Percentiles rank a stretch among this genome's conserved stretches.
These are phyloP conservation scores for Trichoderma afroharzianum DNA, from an alignment of 2,329 filamentous ascomycete genomes.

Conservation along the genomic window DNA sequence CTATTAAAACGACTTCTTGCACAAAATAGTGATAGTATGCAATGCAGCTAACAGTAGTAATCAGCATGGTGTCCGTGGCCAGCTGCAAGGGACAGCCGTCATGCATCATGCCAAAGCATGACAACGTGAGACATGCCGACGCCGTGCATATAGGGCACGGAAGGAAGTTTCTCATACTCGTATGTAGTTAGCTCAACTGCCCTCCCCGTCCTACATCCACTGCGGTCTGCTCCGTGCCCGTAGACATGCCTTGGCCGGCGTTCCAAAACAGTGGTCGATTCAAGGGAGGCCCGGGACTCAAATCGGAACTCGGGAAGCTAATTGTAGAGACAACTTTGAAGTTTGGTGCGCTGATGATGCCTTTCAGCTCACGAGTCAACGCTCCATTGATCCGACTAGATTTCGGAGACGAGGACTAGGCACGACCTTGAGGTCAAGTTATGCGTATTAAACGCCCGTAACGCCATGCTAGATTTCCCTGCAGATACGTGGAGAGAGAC, in stretches of 20 bases:
- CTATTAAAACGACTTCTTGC: background rate
- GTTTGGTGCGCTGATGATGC: background rate
- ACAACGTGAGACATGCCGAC: constrained; percentile 1
- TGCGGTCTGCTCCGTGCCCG: background rate
- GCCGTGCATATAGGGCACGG: background rate
- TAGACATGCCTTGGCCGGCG: background rate
- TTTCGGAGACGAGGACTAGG: background rate
- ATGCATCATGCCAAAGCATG: constrained; percentile 6
- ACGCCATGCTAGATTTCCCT: background rate
- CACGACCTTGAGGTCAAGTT: background rate
- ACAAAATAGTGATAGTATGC: background rate
- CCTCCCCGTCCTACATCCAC: background rate
- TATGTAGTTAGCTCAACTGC: background rate
- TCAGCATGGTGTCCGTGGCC: background rate
- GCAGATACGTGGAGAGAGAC: background rate
- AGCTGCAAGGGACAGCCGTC: background rate
- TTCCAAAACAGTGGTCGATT: background rate
- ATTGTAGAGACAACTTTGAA: background rate
- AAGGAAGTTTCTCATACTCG: background rate
- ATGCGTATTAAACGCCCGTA: background rate
- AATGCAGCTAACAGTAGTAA: background rate
- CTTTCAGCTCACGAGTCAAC: background rate
- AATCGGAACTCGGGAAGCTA: background rate
- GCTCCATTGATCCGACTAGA: background rate
- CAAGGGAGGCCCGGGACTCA: background rate